phyloP scores from a whole-genome alignment of 169 alveolate species.

The Amoebophrya sp. region DNA sequence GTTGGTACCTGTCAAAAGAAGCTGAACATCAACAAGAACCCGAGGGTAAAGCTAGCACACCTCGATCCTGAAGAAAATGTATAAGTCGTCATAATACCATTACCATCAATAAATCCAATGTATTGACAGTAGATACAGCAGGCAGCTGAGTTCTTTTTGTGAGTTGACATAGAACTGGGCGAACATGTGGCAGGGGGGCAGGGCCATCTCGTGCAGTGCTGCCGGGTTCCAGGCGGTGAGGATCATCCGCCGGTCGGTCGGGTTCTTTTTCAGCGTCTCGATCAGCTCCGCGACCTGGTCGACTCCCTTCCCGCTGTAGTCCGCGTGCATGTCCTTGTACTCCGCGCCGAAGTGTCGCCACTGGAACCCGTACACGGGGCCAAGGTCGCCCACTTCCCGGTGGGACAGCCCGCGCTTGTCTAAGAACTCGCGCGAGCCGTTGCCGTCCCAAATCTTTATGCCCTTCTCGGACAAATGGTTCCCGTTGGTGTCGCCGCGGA shows the following conservation, averaged over 20 bases:
- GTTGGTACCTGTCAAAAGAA: slow-evolving; percentile 63
- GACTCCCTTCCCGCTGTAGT: slow-evolving; percentile 81
- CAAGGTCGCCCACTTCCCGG: slow-evolving; percentile 86
- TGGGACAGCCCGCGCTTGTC: slow-evolving; percentile 73
- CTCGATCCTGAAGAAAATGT: neutral
- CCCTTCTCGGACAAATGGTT: slow-evolving; percentile 70
- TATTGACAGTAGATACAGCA: slow-evolving; percentile 3
- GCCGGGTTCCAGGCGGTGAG: slow-evolving; percentile 91
- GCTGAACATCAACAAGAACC: no score
- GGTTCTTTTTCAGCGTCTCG: slow-evolving; percentile 71
- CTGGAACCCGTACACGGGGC: slow-evolving; percentile 96
- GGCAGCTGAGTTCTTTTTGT: slow-evolving; percentile 66
- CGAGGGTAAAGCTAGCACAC: no score
- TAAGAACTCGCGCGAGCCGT: slow-evolving; percentile 85
- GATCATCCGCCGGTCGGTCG: slow-evolving; percentile 79
- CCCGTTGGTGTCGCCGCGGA: slow-evolving; percentile 84
- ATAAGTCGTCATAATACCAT: neutral
- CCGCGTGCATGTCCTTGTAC: slow-evolving; percentile 68
- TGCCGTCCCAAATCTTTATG: slow-evolving; percentile 89
- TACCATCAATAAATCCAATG: neutral
- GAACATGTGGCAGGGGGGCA: slow-evolving; percentile 95
- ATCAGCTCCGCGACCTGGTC: slow-evolving; percentile 78
- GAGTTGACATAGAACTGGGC: slow-evolving; percentile 84
- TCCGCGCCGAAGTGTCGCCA: slow-evolving; percentile 97
- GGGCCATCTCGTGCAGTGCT: slow-evolving; percentile 73